Evolutionary conservation across 768 basidiomycete species (phyloP).

Genomic region (Chlorophyllum brunneum): DNA sequence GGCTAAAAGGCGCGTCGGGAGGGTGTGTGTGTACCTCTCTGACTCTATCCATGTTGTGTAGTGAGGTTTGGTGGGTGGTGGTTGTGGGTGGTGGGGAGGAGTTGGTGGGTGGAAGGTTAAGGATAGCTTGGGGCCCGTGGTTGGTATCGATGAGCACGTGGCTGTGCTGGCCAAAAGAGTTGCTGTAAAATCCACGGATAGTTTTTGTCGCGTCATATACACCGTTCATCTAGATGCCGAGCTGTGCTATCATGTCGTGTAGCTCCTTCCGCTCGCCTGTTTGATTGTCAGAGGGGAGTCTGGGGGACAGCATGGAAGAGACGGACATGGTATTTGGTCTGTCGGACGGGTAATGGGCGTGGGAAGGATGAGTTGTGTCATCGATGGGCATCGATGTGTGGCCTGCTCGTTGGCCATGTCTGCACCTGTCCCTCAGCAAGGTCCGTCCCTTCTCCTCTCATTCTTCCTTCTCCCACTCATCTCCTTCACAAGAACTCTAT

Average conservation of each 20-base stretch:
- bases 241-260: slow-evolving; percentile 6
- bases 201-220: background rate
- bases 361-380: slow-evolving; percentile 20
- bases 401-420: slow-evolving; percentile 39
- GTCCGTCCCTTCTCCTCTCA: slow-evolving; percentile 32
- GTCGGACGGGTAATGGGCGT: slow-evolving; percentile 19
- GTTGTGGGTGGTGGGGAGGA: slow-evolving; percentile 14
- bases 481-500: slow-evolving; percentile 62
- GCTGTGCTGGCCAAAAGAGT: background rate
- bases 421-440: slow-evolving; percentile 76
- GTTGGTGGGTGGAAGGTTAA: slow-evolving; percentile 7
- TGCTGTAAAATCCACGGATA: background rate
- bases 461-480: slow-evolving; percentile 11
- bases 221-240: background rate
- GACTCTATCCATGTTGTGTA: slow-evolving; percentile 40
- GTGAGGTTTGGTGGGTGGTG: too few relatives aligned
- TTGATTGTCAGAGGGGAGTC: background rate
- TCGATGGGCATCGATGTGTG: slow-evolving; percentile 2
- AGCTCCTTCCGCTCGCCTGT: slow-evolving; percentile 7
- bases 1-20: background rate
- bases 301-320: background rate
- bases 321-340: slow-evolving; percentile 5
- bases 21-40: slow-evolving; percentile 33
- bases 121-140: slow-evolving; percentile 7
- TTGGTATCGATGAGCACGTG: slow-evolving; percentile 14